Evolutionary conservation across 2,329 filamentous ascomycete species (phyloP), one percentile per base, ranked within the genome.

Genomic region (Huntiella moniliformis): DNA sequence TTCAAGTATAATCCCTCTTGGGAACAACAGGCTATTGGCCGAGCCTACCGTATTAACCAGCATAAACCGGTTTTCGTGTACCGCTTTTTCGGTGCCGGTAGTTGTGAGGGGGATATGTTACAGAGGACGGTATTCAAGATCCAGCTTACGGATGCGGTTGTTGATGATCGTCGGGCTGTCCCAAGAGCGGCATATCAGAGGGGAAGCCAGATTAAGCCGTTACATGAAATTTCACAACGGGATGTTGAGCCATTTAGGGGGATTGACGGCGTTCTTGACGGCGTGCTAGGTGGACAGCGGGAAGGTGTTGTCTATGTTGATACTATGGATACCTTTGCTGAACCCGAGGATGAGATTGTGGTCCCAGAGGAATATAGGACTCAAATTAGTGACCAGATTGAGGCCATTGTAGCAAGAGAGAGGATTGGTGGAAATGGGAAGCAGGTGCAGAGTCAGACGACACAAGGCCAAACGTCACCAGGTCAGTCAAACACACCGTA

Each of bases 21-120:
- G 56, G 87, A 94, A 58, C 79, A 86, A 54, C 87, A 95, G 60
- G 87, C 87, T 1, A 74, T 94, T 43, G 87, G 85, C 2, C 73
- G 87, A 45, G 80, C 83, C 0, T 94, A 91, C 59, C 82, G 87
- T 1, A 72, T 95, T 32, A 85, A 86, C 0, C 87, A 95, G 59
- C 65, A 63, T 34, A 91, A 87, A 54, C 68, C 72, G 0, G 86
- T 93, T 1, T 87, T 73, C 56, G 85, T 95, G 1, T 95, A 95
- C 60, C 79, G 81, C 13, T 76, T 95, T 51, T 65, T 86, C 18
- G 66, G 76, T 8, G 82, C 77, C 2, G 86, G 85, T 1, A 91
- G 85, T 0, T 86, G 80, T 53, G 86, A 95, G 57, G 73, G 79
- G 36, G 68, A 70, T 7, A 63, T 92, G 40, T 75, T 86, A 53